These are phyloP conservation scores for Combretum micranthum DNA, from an alignment of 345 rosid genomes.

Conservation along the genomic window DNA sequence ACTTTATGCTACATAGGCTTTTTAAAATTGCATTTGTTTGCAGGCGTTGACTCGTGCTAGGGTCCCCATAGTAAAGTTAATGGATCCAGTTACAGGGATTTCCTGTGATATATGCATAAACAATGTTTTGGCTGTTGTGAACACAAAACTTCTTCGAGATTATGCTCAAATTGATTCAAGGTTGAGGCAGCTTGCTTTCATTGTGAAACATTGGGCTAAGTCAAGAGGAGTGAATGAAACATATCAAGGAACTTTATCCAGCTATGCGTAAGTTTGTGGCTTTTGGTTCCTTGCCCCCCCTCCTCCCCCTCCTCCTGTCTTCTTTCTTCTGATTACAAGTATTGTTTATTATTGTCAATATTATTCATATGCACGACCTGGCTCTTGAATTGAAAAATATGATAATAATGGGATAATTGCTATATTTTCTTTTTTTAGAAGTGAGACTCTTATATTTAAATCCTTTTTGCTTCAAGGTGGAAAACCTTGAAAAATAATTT, in stretches of 20 bases:
- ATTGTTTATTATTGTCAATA: not conserved
- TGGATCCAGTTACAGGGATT: constrained; percentile 89
- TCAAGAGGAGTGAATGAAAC: constrained; percentile 91
- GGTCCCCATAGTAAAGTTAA: constrained; percentile 95
- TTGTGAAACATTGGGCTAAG: constrained; percentile 98
- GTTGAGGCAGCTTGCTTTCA: constrained; percentile 72
- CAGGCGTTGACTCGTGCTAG: constrained; percentile 93
- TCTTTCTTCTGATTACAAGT: not conserved
- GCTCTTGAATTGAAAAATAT: too few species aligned
- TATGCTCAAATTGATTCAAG: constrained; percentile 79
- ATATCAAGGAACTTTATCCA: constrained; percentile 94
- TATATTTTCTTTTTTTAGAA: too few species aligned
- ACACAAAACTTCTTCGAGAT: constrained; percentile 89
- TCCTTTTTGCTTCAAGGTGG: too few species aligned
- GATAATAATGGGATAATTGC: too few species aligned
- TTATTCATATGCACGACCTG: too few species aligned
- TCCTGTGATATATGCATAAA: constrained; percentile 96
- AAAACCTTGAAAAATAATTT: too few species aligned
- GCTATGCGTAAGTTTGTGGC: constrained; percentile 83
- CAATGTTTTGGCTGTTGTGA: constrained; percentile 89
- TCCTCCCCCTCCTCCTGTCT: too few species aligned
- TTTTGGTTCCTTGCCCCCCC: too few species aligned
- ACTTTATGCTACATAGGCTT: not conserved
- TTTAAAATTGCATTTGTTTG: constrained; percentile 10
- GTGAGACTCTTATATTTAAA: too few species aligned